Conservation (phyloP, 345 rosid species). For the Stellera chamaejasme region DNA sequence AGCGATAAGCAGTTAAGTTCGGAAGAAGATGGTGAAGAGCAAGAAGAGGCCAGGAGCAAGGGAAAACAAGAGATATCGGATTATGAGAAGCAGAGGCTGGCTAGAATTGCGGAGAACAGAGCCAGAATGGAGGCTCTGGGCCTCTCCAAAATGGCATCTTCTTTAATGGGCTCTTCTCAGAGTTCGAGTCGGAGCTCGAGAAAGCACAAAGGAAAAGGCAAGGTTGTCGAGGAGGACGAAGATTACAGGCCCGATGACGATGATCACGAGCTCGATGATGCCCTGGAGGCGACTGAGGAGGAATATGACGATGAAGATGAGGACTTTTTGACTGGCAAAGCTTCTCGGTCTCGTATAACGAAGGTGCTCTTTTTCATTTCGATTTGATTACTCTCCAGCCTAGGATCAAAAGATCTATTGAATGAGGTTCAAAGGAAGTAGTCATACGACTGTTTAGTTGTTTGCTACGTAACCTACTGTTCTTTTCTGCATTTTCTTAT, state of each 20-base stretch:
- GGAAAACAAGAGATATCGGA: slow-evolving; percentile 26
- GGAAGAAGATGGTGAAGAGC: slow-evolving; percentile 27
- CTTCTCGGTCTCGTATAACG: slow-evolving; percentile 24
- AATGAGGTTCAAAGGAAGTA: too few species aligned
- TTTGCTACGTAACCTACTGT: too few species aligned
- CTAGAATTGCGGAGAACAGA: slow-evolving; percentile 74
- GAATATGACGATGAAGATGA: slow-evolving; percentile 16
- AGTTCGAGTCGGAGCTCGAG: slow-evolving; percentile 14
- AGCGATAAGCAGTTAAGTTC: slow-evolving; percentile 20
- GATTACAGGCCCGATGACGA: slow-evolving; percentile 49
- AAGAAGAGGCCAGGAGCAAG: not conserved
- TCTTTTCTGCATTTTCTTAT: too few species aligned
- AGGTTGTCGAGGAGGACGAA: slow-evolving; percentile 45
- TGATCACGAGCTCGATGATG: slow-evolving; percentile 19
- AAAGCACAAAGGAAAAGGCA: slow-evolving; percentile 35
- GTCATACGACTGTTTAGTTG: too few species aligned
- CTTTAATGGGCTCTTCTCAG: slow-evolving; percentile 31
- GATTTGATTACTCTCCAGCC: too few species aligned
- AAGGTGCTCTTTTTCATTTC: slow-evolving; percentile 16
- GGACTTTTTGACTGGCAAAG: slow-evolving; percentile 20
- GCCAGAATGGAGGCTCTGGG: slow-evolving; percentile 82
- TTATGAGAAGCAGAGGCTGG: slow-evolving; percentile 60
- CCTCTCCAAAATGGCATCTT: slow-evolving; percentile 43
- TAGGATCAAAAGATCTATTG: too few species aligned
- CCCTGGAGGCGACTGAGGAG: slow-evolving; percentile 16